phyloP scores from a whole-genome alignment of 805 yeast species.

The Yarrowia porcina region DNA sequence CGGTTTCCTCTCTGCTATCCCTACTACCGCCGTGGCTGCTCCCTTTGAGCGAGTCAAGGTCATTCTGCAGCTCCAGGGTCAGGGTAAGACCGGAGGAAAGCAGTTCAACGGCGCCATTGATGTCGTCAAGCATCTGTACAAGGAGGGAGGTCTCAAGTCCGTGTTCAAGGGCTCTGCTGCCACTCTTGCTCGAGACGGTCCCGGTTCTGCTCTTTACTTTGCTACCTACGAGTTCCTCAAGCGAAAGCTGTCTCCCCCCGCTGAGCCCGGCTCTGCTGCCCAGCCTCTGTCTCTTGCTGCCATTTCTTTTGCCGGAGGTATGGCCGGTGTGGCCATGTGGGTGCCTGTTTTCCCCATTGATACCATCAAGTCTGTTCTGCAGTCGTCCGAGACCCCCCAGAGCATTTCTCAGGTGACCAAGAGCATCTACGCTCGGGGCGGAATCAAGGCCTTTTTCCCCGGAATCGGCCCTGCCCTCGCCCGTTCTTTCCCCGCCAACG shows the following conservation, averaged over 20 bases:
- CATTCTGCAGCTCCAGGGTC: conserved; percentile 75
- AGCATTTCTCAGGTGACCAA: conserved; percentile 64
- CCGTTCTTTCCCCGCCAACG: conserved; percentile 96
- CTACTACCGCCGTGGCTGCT: conserved; percentile 94
- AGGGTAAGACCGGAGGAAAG: conserved; percentile 40
- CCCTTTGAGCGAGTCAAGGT: conserved; percentile 97
- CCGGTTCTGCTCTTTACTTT: conserved; percentile 93
- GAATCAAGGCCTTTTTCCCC: conserved; percentile 91
- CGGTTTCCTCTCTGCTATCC: conserved; percentile 90
- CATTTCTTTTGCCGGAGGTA: conserved; percentile 87
- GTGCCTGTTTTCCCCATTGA: conserved; percentile 91
- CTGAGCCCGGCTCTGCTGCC: conserved; percentile 45
- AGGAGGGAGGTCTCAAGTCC: conserved; percentile 78
- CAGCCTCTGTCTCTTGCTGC: conserved; percentile 64
- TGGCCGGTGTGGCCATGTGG: conserved; percentile 98
- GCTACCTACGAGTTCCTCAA: conserved; percentile 89
- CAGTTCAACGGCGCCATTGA: conserved; percentile 50
- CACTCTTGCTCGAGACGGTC: conserved; percentile 94
- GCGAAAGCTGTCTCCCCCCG: conserved; percentile 48
- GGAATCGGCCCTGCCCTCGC: conserved; percentile 95
- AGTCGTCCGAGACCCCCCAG: conserved; percentile 51
- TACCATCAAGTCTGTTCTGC: conserved; percentile 84
- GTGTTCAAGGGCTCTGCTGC: conserved; percentile 89
- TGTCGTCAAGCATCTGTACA: conserved; percentile 64
- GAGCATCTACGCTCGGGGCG: conserved; percentile 69